phyloP scores from a whole-genome alignment of 2,329 filamentous ascomycete genomes.

The Cladobotryum mycophilum region DNA sequence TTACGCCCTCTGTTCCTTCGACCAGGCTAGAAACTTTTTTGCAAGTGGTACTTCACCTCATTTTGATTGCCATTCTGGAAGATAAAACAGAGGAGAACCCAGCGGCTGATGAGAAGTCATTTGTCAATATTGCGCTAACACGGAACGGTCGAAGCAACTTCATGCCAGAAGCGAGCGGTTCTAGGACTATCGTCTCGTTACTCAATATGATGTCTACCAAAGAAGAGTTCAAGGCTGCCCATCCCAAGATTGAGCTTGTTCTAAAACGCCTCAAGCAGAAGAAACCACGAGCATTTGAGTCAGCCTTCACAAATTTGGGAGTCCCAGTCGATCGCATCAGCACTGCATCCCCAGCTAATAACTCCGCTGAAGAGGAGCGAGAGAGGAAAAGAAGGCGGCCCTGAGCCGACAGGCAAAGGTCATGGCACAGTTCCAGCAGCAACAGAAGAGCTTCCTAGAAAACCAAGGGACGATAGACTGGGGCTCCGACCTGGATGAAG shows the following conservation, averaged over 20 bases:
- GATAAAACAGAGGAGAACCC: slow-evolving; percentile 58
- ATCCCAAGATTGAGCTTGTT: slow-evolving; percentile 77
- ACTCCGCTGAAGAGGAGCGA: slow-evolving; percentile 62
- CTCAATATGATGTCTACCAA: slow-evolving; percentile 56
- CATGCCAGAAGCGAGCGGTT: slow-evolving; percentile 47
- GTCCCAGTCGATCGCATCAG: slow-evolving; percentile 73
- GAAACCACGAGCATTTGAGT: slow-evolving; percentile 65
- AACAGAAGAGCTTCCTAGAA: slow-evolving; percentile 90
- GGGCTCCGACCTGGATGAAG: slow-evolving; percentile 71
- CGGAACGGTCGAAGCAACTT: slow-evolving; percentile 57
- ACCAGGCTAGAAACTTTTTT: slow-evolving; percentile 87
- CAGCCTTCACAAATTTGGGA: slow-evolving; percentile 56
- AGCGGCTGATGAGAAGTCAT: slow-evolving; percentile 51
- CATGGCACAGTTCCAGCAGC: slow-evolving; percentile 97
- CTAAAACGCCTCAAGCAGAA: slow-evolving; percentile 81
- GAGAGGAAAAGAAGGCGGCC: slow-evolving; percentile 87
- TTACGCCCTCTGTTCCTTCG: slow-evolving; percentile 67
- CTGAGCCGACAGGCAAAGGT: slow-evolving; percentile 84
- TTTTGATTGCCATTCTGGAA: slow-evolving; percentile 79
- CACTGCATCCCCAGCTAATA: slow-evolving; percentile 71
- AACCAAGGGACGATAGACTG: slow-evolving; percentile 84
- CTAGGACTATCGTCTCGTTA: slow-evolving; percentile 59
- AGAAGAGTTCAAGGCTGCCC: slow-evolving; percentile 73
- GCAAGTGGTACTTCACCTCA: slow-evolving; percentile 82
- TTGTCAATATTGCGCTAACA: slow-evolving; percentile 64